Percentiles rank a stretch among this genome's conserved stretches.
These are phyloP conservation scores for Puccinia novopanici DNA, from an alignment of 1,284 basidiomycete genomes.

Conservation along the genomic window DNA sequence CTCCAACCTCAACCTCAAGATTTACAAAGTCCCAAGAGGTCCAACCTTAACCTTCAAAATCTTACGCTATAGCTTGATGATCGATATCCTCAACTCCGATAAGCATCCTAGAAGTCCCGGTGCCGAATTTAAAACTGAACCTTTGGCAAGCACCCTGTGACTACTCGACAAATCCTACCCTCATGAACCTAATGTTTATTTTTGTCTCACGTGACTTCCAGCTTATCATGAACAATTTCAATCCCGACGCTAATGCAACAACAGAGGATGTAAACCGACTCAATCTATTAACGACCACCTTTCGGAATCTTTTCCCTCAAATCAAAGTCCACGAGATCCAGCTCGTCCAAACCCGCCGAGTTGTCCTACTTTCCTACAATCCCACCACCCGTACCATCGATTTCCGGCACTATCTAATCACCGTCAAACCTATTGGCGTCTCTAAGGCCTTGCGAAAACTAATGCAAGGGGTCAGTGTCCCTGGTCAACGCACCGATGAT, in stretches of 20 bases:
- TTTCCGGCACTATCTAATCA: slow-evolving; percentile 91
- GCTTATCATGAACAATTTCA: slow-evolving; percentile 70
- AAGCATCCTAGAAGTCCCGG: slow-evolving; percentile 73
- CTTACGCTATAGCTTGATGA: slow-evolving; percentile 86
- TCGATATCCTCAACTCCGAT: slow-evolving; percentile 73
- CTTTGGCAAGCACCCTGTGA: slow-evolving; percentile 67
- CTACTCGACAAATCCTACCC: not conserved
- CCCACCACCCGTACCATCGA: slow-evolving; percentile 82
- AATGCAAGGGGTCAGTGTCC: slow-evolving; percentile 69
- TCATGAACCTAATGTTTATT: slow-evolving; percentile 58
- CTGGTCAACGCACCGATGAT: slow-evolving; percentile 60
- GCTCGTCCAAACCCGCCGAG: slow-evolving; percentile 80
- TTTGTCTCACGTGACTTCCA: slow-evolving; percentile 57
- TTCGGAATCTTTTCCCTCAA: slow-evolving; percentile 83
- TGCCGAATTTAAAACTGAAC: slow-evolving; percentile 80
- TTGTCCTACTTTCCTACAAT: slow-evolving; percentile 92
- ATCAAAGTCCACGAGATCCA: slow-evolving; percentile 77
- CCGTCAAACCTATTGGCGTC: slow-evolving; percentile 90
- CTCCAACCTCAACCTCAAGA: slow-evolving; percentile 75
- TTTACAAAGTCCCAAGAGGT: slow-evolving; percentile 84
- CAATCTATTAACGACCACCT: slow-evolving; percentile 71
- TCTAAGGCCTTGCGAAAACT: slow-evolving; percentile 87
- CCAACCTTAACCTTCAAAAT: slow-evolving; percentile 92
- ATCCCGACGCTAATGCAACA: slow-evolving; percentile 59
- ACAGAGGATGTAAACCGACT: slow-evolving; percentile 67